Conservation (phyloP, 495 filamentous ascomycete genomes). For the Geopyxis carbonaria region DNA sequence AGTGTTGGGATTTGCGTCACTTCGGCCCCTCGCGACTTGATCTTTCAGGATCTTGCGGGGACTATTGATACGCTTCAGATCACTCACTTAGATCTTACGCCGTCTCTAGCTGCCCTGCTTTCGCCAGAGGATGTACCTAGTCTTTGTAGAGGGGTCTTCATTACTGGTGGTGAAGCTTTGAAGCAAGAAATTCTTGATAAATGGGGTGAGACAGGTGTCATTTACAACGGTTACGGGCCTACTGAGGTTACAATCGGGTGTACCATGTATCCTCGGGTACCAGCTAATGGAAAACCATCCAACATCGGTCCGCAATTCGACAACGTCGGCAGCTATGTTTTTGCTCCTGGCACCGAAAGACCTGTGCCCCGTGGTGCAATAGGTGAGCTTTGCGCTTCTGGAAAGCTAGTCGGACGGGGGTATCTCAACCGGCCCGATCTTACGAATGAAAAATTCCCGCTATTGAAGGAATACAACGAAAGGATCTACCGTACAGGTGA, state of each 20-base stretch:
- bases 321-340: slow-evolving; percentile 65
- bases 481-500: slow-evolving; percentile 66
- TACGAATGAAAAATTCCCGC: slow-evolving; percentile 46
- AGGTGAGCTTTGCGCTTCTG: slow-evolving; percentile 76
- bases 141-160: slow-evolving; percentile 53
- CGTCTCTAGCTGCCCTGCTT: slow-evolving; percentile 44
- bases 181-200: slow-evolving; percentile 54
- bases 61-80: slow-evolving; percentile 54
- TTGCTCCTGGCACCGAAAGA: slow-evolving; percentile 47
- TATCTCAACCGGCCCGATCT: slow-evolving; percentile 65
- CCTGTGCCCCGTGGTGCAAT: slow-evolving; percentile 62
- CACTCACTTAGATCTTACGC: slow-evolving; percentile 73
- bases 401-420: slow-evolving; percentile 69
- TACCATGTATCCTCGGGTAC: slow-evolving; percentile 60
- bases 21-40: slow-evolving; percentile 56
- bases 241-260: slow-evolving; percentile 84
- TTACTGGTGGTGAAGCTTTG: slow-evolving; percentile 55
- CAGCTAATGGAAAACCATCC: slow-evolving; percentile 49
- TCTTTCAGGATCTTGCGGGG: slow-evolving; percentile 56
- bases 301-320: slow-evolving; percentile 76
- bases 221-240: slow-evolving; percentile 72
- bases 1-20: slow-evolving; percentile 65
- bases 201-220: slow-evolving; percentile 45
- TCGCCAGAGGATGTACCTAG: slow-evolving; percentile 51
- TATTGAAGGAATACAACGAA: slow-evolving; percentile 32